Evolutionary conservation across 1,284 basidiomycete genomes (phyloP), one percentile per base, ranked within the genome.

Genomic region (Clitocybe nebularis): DNA sequence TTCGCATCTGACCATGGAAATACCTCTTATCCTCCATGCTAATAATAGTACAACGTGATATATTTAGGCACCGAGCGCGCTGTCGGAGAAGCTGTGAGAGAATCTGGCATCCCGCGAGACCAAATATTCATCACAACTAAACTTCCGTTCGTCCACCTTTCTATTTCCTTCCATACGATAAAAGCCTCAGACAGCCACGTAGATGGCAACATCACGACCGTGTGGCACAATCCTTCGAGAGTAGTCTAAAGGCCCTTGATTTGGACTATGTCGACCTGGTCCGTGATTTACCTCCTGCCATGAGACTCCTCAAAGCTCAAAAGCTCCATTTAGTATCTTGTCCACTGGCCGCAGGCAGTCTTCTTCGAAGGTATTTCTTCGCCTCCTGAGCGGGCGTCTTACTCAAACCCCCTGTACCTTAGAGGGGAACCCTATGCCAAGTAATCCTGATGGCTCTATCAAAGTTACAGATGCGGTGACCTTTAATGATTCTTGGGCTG

Each of bases 231-330:
- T 72, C 69, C 7, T 64, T 84, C 48, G 69, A 78, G 42, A 61
- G 71, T 41, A 79, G 75, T 19, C 62, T 86, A 19, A 60, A 71
- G 33, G 71, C 72, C 47, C 70, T 88, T 20, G 73, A 70, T 22
- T 40, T 74, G 13, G 75, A 71, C 21, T 84, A 85, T 59, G 68
- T 84, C 44, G 81, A 85, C 57, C 60, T 85, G 23, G 59, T 62
- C 25, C 38, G 54, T 50, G 17, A n/a, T 26, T 36, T 24, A 13
- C 1, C 25, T 26, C 17, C 3, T n/a, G 45, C n/a, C 17, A 23
- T n/a, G 13, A 16, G 13, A 4, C 14, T 6, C 8, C 16, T 14
- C 17, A 3, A n/a, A n/a, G 7, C 5, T 23, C 36, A 11, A 3
- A 22, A 5, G 5, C 14, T n/a, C 58, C 3, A 49, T 62, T 16